Evolutionary conservation across 2,329 filamentous ascomycete species (phyloP).

Genomic region (Penicillium sp.): DNA sequence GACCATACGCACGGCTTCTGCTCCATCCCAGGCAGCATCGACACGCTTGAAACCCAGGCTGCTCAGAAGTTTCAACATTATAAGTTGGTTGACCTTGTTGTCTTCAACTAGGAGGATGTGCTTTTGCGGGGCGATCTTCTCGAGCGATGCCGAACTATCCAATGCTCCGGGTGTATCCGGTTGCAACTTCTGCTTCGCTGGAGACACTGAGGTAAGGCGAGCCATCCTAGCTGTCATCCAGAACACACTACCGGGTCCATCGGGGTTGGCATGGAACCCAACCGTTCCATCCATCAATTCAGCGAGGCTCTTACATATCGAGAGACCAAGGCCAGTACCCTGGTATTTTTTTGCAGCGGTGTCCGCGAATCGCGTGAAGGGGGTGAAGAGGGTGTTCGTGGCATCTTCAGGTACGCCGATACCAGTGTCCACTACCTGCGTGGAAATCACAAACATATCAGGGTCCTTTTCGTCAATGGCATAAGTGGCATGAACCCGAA

Average conservation of each 20-base stretch:
- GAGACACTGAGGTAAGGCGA: constrained; percentile 33
- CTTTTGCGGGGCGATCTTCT: constrained; percentile 38
- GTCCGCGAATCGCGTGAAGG: constrained; percentile 56
- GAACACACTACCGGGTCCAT: constrained; percentile 50
- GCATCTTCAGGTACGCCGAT: constrained; percentile 51
- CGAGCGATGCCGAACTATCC: constrained; percentile 30
- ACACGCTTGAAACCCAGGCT: constrained; percentile 43
- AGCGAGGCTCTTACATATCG: constrained; percentile 56
- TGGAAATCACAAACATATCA: constrained; percentile 46
- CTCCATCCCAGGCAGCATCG: constrained; percentile 44
- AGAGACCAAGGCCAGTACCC: constrained; percentile 56
- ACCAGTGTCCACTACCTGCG: constrained; percentile 54
- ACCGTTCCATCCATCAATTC: constrained; percentile 57
- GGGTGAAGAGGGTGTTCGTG: constrained; percentile 51
- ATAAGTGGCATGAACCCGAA: constrained; percentile 46
- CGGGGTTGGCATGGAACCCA: constrained; percentile 45
- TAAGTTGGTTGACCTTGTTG: constrained; percentile 43
- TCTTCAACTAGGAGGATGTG: constrained; percentile 43
- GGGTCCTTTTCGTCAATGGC: constrained; percentile 40
- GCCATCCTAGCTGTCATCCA: constrained; percentile 50
- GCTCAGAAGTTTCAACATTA: constrained; percentile 38
- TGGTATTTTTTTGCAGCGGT: constrained; percentile 53
- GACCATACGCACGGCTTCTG: constrained; percentile 43
- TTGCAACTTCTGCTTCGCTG: constrained; percentile 24
- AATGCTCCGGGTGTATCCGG: constrained; percentile 2